Base-by-base conservation (phyloP, 306 rosid species). In the Quercus rubra region DNA sequence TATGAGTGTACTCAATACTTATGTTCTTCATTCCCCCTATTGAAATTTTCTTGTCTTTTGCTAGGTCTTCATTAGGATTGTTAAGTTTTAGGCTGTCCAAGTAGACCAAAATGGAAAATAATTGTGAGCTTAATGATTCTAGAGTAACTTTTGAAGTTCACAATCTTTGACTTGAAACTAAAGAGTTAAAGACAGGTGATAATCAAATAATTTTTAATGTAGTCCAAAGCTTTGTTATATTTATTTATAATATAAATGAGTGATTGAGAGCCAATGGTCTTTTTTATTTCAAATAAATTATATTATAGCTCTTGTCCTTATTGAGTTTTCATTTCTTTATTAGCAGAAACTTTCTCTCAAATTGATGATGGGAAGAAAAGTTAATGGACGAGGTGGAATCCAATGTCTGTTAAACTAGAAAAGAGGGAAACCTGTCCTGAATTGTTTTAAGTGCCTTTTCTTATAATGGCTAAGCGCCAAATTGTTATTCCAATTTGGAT, bases 121-220 rank as follows among this genome's bases (percentile, higher is more conserved):
- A 23, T 67, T 58, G 82, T 52, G 87, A 77, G 82, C 72, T 77
- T 58, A 76, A 80, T 84, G 49, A 80, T 80, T 80, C 74, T 28
- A 21, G 31, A 12, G 25, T 19, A 70, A 43, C 82, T 67, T 59
- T 77, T 77, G 70, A 73, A 72, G 31, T 67, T 73, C 78, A 77
- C 49, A 80, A 73, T 80, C 70, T 83, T 79, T 84, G 82, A 80
- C 84, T 84, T 84, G 55, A 80, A 56, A 81, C 79, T 75, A n/a
- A 77, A 84, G 84, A 84, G 77, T 78, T 27, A 80, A 80, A 80
- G 84, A 76, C 62, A 74, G 77, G 82, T 19, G n/a, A 3, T 76
- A 71, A 71, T 66, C 55, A 19, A 38, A 75, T 20, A 20, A 23
- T 21, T 3, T 10, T 49, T 20, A 3, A 8, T 10, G 25, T 59